Percentiles rank a stretch among this genome's conserved stretches.
Evolutionary conservation across 495 filamentous ascomycete genomes (phyloP).

Genomic region (Talaromyces trachyspermus): DNA sequence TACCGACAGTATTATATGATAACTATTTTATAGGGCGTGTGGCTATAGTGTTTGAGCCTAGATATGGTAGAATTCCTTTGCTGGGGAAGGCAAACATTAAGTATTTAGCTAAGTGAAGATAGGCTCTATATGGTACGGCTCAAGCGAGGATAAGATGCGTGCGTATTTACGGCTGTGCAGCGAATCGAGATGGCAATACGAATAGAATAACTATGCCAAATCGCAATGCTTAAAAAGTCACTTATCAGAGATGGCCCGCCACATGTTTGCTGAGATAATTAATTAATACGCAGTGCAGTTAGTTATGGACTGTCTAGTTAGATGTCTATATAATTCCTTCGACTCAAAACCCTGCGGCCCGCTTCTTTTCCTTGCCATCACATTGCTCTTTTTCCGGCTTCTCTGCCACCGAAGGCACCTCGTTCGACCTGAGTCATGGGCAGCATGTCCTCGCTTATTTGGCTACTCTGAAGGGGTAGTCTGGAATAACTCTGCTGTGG

Average conservation of each 20-base stretch:
- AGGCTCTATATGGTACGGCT: not conserved
- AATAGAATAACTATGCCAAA: conserved; percentile 26
- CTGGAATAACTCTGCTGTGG: conserved; percentile 16
- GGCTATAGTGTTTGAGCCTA: not conserved
- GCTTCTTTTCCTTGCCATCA: conserved; percentile 34
- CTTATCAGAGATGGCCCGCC: no score
- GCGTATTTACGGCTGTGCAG: no score
- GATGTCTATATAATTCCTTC: no score
- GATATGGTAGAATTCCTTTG: not conserved
- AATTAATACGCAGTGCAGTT: no score
- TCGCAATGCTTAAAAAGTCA: no score
- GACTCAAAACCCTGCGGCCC: conserved; percentile 39
- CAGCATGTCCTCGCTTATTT: conserved; percentile 18
- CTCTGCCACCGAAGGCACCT: conserved; percentile 32
- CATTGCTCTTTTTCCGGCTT: conserved; percentile 18
- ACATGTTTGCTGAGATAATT: no score
- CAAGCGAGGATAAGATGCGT: not conserved
- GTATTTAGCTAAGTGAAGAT: not conserved
- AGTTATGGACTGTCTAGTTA: not conserved
- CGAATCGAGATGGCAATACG: not conserved
- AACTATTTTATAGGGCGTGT: not conserved
- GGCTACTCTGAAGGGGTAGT: conserved; percentile 24
- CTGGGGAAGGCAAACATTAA: not conserved
- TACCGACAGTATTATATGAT: not conserved
- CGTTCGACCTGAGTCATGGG: conserved; percentile 41